Evolutionary conservation across 179 eudicot genomes (phyloP).

Genomic region (Vitellaria paradoxa): DNA sequence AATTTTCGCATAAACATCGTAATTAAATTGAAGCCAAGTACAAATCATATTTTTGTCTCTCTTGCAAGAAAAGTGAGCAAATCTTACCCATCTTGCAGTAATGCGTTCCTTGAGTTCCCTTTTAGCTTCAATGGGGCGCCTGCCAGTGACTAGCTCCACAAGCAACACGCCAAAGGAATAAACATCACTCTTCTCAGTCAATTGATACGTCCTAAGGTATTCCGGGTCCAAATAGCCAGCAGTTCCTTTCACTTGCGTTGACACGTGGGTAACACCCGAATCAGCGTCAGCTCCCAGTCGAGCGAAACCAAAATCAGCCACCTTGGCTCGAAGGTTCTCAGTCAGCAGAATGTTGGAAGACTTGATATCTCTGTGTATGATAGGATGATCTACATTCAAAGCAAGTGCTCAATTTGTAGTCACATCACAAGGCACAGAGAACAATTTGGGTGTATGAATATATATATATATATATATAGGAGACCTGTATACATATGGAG

Average conservation of each 20-base stretch:
- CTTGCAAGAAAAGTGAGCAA: background rate
- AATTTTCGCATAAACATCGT: too few relatives aligned
- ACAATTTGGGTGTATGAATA: background rate
- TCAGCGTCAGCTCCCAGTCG: constrained; percentile 65
- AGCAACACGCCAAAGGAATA: constrained; percentile 90
- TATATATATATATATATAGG: too few relatives aligned
- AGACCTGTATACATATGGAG: constrained; percentile 81
- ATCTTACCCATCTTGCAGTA: constrained; percentile 77
- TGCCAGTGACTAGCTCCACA: constrained; percentile 82
- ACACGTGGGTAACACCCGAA: constrained; percentile 71
- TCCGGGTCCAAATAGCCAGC: constrained; percentile 98
- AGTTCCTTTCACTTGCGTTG: constrained; percentile 98
- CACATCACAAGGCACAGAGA: background rate
- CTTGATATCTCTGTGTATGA: constrained; percentile 92
- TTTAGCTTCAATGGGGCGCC: constrained; percentile 82
- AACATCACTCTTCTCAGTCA: constrained; percentile 93
- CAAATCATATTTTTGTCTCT: too few relatives aligned
- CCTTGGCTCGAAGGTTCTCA: constrained; percentile 72
- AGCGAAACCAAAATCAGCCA: constrained; percentile 96
- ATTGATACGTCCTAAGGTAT: constrained; percentile 76
- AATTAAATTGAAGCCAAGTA: too few relatives aligned
- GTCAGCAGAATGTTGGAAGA: constrained; percentile 95
- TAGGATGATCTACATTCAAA: constrained; percentile 74
- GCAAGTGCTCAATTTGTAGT: background rate
- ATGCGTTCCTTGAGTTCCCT: constrained; percentile 57